These are phyloP conservation scores for Striga hermonthica DNA, from an alignment of 305 asterid genomes.

Conservation along the genomic window DNA sequence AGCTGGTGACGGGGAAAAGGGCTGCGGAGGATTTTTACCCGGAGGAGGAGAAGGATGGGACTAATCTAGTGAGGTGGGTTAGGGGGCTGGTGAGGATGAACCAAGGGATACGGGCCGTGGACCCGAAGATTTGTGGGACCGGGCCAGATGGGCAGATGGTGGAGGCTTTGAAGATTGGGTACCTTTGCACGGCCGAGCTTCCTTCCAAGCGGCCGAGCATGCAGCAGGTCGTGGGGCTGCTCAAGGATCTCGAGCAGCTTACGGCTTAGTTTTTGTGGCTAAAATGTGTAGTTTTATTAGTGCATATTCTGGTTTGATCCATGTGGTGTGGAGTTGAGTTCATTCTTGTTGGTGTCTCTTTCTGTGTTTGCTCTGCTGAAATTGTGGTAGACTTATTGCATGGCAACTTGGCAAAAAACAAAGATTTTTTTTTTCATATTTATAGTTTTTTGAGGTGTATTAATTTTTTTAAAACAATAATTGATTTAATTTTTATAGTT, in stretches of 20 bases:
- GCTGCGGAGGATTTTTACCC: slow-evolving; percentile 64
- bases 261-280: slow-evolving; percentile 6
- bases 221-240: slow-evolving; percentile 96
- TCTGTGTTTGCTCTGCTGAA: too few species aligned
- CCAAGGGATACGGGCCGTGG: slow-evolving; percentile 54
- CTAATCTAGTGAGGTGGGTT: slow-evolving; percentile 65
- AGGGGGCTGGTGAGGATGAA: slow-evolving; percentile 69
- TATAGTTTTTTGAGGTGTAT: too few species aligned
- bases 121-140: slow-evolving; percentile 70
- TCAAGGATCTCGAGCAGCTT: slow-evolving; percentile 74
- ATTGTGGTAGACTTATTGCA: too few species aligned
- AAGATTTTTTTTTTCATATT: too few species aligned
- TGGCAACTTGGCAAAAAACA: too few species aligned
- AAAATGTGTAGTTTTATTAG: too few species aligned
- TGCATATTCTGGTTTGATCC: too few species aligned
- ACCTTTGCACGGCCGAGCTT: slow-evolving; percentile 82
- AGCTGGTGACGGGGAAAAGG: slow-evolving; percentile 78
- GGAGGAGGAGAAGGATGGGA: slow-evolving; percentile 51
- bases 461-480: too few species aligned
- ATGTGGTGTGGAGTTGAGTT: too few species aligned
- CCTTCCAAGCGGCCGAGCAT: slow-evolving; percentile 85
- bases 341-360: too few species aligned
- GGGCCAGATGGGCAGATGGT: slow-evolving; percentile 57
- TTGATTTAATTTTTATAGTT: too few species aligned
- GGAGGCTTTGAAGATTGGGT: slow-evolving; percentile 95